Percentiles rank a stretch among this genome's conserved stretches.
These are phyloP conservation scores for Trichomonas gallinae DNA, from an alignment of 208 protist genomes.

Conservation along the genomic window DNA sequence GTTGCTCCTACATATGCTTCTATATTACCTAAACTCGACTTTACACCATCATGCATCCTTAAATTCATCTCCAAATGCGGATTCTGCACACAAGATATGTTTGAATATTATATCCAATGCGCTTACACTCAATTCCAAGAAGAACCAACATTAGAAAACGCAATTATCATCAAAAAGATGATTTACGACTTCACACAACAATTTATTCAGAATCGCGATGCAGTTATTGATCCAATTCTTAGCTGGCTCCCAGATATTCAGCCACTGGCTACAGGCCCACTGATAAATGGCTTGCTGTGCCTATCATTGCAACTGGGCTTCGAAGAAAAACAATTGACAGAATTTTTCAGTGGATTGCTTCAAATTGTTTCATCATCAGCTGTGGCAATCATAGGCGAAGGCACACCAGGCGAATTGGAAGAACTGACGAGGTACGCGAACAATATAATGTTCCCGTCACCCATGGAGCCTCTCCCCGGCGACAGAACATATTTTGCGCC, in stretches of 20 bases:
- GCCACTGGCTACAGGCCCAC: background rate
- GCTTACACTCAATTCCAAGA: background rate
- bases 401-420: background rate
- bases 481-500: background rate
- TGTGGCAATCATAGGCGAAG: background rate
- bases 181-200: background rate
- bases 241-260: background rate
- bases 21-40: background rate
- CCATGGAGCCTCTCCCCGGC: background rate
- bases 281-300: background rate
- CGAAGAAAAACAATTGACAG: background rate
- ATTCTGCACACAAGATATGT: background rate
- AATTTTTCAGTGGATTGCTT: background rate
- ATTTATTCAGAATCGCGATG: background rate
- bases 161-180: background rate
- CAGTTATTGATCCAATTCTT: background rate
- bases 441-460: background rate
- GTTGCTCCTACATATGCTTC: background rate
- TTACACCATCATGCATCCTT: background rate
- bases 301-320: background rate
- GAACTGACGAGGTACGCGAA: background rate
- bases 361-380: background rate
- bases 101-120: background rate
- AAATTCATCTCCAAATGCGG: background rate
- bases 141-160: background rate